Evolutionary conservation across 768 basidiomycete species (phyloP).

Genomic region (Mycena indigotica): DNA sequence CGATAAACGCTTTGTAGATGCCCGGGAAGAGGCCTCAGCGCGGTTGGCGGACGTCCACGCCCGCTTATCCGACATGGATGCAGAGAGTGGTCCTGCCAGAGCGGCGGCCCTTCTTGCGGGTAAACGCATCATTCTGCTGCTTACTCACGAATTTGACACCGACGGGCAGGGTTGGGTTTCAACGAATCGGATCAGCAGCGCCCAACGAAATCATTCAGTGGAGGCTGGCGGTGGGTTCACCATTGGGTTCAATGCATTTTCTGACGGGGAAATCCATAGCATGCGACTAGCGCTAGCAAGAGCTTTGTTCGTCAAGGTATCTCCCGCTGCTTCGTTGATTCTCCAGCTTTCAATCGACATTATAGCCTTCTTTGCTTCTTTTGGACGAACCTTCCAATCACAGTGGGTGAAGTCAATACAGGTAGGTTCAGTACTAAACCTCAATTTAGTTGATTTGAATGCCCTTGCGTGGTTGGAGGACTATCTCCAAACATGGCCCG

Average conservation of each 20-base stretch:
- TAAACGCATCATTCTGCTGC: slow-evolving; percentile 29
- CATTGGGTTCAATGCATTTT: background rate
- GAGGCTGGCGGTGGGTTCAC: slow-evolving; percentile 82
- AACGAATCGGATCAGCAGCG: slow-evolving; percentile 82
- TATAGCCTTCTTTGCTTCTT: slow-evolving; percentile 70
- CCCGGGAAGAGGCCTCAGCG: slow-evolving; percentile 80
- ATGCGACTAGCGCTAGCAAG: slow-evolving; percentile 96
- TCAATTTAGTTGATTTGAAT: slow-evolving; percentile 76
- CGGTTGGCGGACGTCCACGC: slow-evolving; percentile 88
- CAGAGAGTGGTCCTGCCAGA: slow-evolving; percentile 93
- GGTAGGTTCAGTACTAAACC: background rate
- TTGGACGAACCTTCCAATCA: slow-evolving; percentile 97
- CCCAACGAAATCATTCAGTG: slow-evolving; percentile 86
- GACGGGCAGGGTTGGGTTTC: slow-evolving; percentile 79
- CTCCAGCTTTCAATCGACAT: background rate
- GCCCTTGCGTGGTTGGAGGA: slow-evolving; percentile 98
- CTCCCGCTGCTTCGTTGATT: background rate
- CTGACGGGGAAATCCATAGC: slow-evolving; percentile 37
- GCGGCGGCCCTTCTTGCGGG: slow-evolving; percentile 89
- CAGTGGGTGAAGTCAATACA: slow-evolving; percentile 50
- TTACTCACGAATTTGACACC: background rate
- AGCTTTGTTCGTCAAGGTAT: slow-evolving; percentile 92
- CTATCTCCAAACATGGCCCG: slow-evolving; percentile 93
- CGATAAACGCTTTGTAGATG: slow-evolving; percentile 80
- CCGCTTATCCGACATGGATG: slow-evolving; percentile 95